These are phyloP conservation scores for Linanthus parryae DNA, from an alignment of 148 eudicot genomes.

Conservation along the genomic window DNA sequence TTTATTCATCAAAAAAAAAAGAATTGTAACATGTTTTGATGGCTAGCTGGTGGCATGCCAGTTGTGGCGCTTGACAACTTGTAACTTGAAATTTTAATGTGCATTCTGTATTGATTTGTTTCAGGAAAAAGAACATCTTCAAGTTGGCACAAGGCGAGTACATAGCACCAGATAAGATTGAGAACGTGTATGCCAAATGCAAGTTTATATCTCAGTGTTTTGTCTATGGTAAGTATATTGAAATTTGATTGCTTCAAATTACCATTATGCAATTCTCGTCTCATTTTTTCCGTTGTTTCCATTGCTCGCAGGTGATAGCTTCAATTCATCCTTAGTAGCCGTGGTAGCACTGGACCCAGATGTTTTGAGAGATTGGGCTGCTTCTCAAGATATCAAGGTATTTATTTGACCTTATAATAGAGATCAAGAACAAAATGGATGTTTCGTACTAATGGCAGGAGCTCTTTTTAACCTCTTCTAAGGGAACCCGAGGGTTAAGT, in stretches of 20 bases:
- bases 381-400: conserved; percentile 42
- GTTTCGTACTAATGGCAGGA: too few species aligned
- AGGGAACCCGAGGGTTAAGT: too few species aligned
- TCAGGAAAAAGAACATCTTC: conserved; percentile 95
- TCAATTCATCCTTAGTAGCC: conserved; percentile 42
- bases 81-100: too few species aligned
- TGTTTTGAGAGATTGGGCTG: conserved; percentile 47
- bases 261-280: conserved; percentile 2
- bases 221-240: conserved; percentile 50
- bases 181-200: conserved; percentile 86
- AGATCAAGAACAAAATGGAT: too few species aligned
- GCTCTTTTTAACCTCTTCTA: too few species aligned
- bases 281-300: background rate
- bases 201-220: conserved; percentile 79
- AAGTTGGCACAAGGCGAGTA: conserved; percentile 93
- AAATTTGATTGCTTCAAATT: background rate
- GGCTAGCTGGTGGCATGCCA: too few species aligned
- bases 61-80: too few species aligned
- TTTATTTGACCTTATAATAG: background rate
- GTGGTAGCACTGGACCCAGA: conserved; percentile 43
- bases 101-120: background rate
- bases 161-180: conserved; percentile 90
- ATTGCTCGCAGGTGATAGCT: conserved; percentile 38
- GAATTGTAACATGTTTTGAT: too few species aligned
- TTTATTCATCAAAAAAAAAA: too few species aligned